Base-by-base conservation (phyloP, 257 asterid species). In the Ballota nigra region DNA sequence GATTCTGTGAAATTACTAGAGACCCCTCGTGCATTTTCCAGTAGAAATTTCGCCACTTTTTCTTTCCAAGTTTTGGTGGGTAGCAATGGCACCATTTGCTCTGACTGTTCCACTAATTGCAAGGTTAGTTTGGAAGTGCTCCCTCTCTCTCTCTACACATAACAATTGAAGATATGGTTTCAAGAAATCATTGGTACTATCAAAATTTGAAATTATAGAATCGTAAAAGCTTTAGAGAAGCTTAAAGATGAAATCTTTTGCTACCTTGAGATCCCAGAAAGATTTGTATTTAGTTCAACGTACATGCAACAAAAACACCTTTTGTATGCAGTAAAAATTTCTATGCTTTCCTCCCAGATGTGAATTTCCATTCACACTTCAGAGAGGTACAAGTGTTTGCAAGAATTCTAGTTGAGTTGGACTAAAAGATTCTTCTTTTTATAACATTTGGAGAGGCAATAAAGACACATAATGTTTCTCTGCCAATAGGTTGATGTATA, bases 21-120 rank as follows among this genome's bases (percentile, higher is more conserved):
- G 62, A 85, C 89, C 29, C 98, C 98, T 67, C 84, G 38, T 68
- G 81, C 86, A 47, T 65, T 87, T 43, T 87, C 98, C 31, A 87
- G 84, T 43, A 73, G 76, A 55, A 84, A 83, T 18, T 89, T 75
- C 4, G 95, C 92, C 18, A 62, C 69, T 70, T 93, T 93, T 76
- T 70, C 63, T 23, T 93, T 91, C 74, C 83, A 81, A 78, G 89
- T 84, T 58, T 28, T 80, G 70, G 76, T 73, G 63, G 81, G 78
- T 68, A 82, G 72, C 77, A 77, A 82, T 57, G 88, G 77, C 49
- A 57, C 63, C 79, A 65, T 77, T 66, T 93, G 97, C 78, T 60
- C 40, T 13, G 68, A 75, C 26, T 87, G 96, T 61, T 63, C 85
- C 82, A 82, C 92, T 61, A 71, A 18, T 83, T 93, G 98, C 88